Base-by-base conservation (phyloP, 2,329 filamentous ascomycete species). In the Cladosporium sp. region DNA sequence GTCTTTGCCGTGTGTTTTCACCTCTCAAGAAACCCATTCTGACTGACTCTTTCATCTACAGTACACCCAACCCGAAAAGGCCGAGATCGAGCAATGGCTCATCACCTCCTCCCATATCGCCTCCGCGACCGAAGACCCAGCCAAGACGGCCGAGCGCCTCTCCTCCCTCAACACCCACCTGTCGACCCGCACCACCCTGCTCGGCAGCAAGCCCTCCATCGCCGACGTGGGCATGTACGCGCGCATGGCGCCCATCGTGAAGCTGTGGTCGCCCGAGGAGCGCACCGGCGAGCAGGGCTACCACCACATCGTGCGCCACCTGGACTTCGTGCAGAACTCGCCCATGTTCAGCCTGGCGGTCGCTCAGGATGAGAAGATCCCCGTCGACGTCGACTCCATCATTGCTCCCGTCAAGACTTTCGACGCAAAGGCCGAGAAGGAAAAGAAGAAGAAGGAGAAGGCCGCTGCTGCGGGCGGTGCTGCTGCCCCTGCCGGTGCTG, bases 391-490 rank as follows among this genome's bases (percentile, higher is more conserved):
- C 44, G 84, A 90, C 62, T 86, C 91, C 61, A 81, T 97, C 53
- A 79, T 89, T 56, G 91, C 90, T 69, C 85, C 91, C 62, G 92
- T 93, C 74, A 92, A 92, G 61, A 88, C 88, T 17, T 83, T 92
- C 55, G 90, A 96, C 60, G 83, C 87, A 62, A 95, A 95, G 79
- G 90, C 90, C 51, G 92, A 96, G 79, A 96, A 96, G 78, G 91
- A 96, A 79, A 84, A 86, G 42, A 82, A 92, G 72, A 96, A 96
- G 85, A 95, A 95, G 78, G 90, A 95, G 74, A 96, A 96, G 79
- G 88, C 86, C 47, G 70, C 71, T 15, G 71, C 72, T 4, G 75
- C 75, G 13, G 74, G 73, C 38, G 44, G 24, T 74, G 67, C 38
- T 80, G 78, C n/a, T 8, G 67, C 67, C 43, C 61, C 61, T 15